Base-by-base conservation (phyloP, 495 filamentous ascomycete genomes). In the Aspergillus incahuasiensis region DNA sequence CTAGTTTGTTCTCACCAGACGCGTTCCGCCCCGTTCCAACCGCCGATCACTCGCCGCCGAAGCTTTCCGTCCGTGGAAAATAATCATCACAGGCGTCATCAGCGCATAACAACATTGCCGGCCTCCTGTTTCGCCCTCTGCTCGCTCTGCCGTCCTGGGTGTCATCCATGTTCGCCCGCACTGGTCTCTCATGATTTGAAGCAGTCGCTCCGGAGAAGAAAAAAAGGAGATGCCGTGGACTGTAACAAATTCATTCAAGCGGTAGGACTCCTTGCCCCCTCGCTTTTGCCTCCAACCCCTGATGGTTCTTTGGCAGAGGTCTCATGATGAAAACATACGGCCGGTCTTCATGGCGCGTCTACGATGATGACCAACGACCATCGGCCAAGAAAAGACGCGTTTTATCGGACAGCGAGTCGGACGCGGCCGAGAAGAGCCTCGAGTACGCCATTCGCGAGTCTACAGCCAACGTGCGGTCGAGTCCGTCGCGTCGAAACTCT, bases 171-270 rank as follows among this genome's bases (percentile, higher is more conserved):
- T 47, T 61, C 48, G 54, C 34, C 59, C 62, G 56, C 63, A 46
- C 41, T 48, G 58, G 54, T 55, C 56, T 57, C 42, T 48, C 46
- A 57, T 61, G 55, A 44, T 55, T 55, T 57, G 43, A 56, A 46
- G 45, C 54, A 50, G 24, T 43, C 54, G 38, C 34, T 6, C 28
- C 16, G 12, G 40, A 30, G 39, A 42, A 50, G 34, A 50, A 56
- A 62, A 58, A 56, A 68, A 63, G 66, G 70, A 67, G 61, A 81
- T 81, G 78, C 76, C 77, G 69, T 81, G 75, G 68, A 79, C 76
- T 55, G 77, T 81, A 56, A 79, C 78, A 60, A 81, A 81, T 71
- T 81, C 78, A 59, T 81, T 80, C 52, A 81, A 79, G 68, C 73
- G 78, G 78, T 81, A 70, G 19, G 64, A 34, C 28, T 15, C 22